Conservation (phyloP, 2,329 filamentous ascomycete species). For the Pseudocercospora fijiensis region DNA sequence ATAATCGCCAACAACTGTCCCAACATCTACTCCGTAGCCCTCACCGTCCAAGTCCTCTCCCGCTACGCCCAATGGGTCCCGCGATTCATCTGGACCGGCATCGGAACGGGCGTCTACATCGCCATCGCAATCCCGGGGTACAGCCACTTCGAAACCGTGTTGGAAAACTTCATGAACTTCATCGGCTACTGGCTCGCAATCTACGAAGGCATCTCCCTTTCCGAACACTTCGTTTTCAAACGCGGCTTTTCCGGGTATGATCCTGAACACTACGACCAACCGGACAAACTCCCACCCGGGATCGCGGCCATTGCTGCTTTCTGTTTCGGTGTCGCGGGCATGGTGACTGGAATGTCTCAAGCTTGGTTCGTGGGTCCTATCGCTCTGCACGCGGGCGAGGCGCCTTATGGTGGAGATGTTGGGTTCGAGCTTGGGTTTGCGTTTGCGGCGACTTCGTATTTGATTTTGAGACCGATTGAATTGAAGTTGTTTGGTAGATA, state of each 20-base stretch:
- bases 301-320: slow-evolving; percentile 65
- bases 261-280: slow-evolving; percentile 59
- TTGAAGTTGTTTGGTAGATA: slow-evolving; percentile 41
- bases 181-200: slow-evolving; percentile 71
- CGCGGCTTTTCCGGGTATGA: slow-evolving; percentile 61
- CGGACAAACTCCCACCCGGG: slow-evolving; percentile 59
- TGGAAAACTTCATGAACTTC: slow-evolving; percentile 67
- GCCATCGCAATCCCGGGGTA: slow-evolving; percentile 71
- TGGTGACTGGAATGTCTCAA: slow-evolving; percentile 69
- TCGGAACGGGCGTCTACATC: slow-evolving; percentile 63
- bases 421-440: slow-evolving; percentile 66
- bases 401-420: slow-evolving; percentile 57
- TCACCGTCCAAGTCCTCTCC: slow-evolving; percentile 66
- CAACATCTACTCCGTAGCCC: slow-evolving; percentile 62
- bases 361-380: slow-evolving; percentile 68
- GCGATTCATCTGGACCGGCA: slow-evolving; percentile 65
- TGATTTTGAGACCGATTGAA: slow-evolving; percentile 53
- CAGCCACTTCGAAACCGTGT: slow-evolving; percentile 60
- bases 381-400: slow-evolving; percentile 56
- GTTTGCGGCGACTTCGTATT: slow-evolving; percentile 57
- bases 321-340: slow-evolving; percentile 62
- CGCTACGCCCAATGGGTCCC: slow-evolving; percentile 61
- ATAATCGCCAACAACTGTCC: slow-evolving; percentile 50
- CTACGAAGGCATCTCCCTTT: slow-evolving; percentile 65
- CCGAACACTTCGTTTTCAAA: slow-evolving; percentile 69